Percentiles rank a stretch among this genome's conserved stretches.
Conservation (phyloP, 352 stramenopile species). For the Hyaloperonospora brassicae region DNA sequence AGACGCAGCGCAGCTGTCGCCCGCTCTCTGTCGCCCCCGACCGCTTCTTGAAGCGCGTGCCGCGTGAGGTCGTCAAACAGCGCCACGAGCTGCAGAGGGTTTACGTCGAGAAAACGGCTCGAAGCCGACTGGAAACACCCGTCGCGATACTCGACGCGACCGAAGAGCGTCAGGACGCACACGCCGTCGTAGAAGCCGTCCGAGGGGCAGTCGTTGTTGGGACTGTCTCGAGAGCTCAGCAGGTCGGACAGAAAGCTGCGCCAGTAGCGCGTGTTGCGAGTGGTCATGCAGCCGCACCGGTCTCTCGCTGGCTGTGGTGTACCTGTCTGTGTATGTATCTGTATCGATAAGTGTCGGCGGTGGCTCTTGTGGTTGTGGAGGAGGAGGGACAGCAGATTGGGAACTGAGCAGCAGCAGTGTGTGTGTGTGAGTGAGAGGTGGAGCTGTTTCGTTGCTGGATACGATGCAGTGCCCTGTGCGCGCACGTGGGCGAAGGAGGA, state of each 20-base stretch:
- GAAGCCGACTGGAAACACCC: slow-evolving; percentile 35
- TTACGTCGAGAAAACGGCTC: slow-evolving; percentile 4
- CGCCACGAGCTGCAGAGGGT: slow-evolving; percentile 20
- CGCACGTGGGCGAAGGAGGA: too few species aligned
- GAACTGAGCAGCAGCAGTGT: too few species aligned
- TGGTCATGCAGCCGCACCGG: slow-evolving; percentile 16
- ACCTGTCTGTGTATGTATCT: too few species aligned
- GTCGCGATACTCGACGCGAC: slow-evolving; percentile 31
- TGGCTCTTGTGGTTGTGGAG: too few species aligned
- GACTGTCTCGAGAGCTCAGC: slow-evolving; percentile 5
- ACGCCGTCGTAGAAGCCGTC: slow-evolving; percentile 37
- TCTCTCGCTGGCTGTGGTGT: too few species aligned
- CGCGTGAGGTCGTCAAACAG: slow-evolving; percentile 43
- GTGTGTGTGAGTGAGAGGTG: too few species aligned
- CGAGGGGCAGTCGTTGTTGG: not conserved
- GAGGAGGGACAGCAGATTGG: too few species aligned
- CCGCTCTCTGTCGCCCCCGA: slow-evolving; percentile 2
- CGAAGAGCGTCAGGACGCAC: slow-evolving; percentile 34
- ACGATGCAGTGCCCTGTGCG: too few species aligned
- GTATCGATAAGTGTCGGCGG: too few species aligned
- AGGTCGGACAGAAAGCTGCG: slow-evolving; percentile 34
- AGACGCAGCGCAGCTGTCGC: slow-evolving; percentile 29
- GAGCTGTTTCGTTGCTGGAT: too few species aligned
- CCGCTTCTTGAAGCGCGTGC: slow-evolving; percentile 26
- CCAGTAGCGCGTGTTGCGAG: slow-evolving; percentile 41